Percentiles rank a stretch among this genome's conserved stretches.
Conservation (phyloP, 306 rosid genomes). For the Lotus japonicus region DNA sequence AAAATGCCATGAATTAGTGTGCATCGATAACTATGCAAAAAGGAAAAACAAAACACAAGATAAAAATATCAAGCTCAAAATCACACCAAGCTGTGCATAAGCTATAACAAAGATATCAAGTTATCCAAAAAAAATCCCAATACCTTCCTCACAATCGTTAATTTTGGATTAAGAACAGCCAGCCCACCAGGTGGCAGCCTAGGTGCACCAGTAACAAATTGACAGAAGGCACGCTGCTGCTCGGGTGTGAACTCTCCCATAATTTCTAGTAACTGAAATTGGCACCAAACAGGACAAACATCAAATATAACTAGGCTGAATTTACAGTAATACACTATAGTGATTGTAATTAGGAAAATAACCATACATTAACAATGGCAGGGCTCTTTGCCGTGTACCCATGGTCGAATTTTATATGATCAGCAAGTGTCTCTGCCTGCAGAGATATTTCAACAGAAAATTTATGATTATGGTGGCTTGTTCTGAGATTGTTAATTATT, state of each 20-base stretch:
- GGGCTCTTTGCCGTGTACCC: constrained; percentile 93
- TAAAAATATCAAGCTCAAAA: background rate
- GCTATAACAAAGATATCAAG: background rate
- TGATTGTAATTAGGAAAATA: background rate
- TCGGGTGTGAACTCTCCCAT: constrained; percentile 92
- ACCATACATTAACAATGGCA: constrained; percentile 65
- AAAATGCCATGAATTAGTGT: background rate
- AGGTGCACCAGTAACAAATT: constrained; percentile 97
- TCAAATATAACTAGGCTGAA: background rate
- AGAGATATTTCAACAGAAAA: background rate
- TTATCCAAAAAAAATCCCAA: background rate
- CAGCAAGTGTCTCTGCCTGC: constrained; percentile 78
- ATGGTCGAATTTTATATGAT: constrained; percentile 88
- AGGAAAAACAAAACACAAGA: background rate
- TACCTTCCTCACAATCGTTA: constrained; percentile 94
- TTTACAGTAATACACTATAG: background rate
- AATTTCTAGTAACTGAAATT: constrained; percentile 76
- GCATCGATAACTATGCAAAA: background rate
- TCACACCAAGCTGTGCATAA: background rate
- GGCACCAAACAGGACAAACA: constrained; percentile 14
- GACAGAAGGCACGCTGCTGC: constrained; percentile 90
- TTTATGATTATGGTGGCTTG: background rate
- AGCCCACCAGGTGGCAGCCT: constrained; percentile 93
- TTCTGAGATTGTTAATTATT: background rate
- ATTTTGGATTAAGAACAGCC: constrained; percentile 75